A percentile compares a stretch with the other conserved stretches of the same genome.
Conservation (phyloP, 257 asterid genomes). For the Salvia miltiorrhiza region DNA sequence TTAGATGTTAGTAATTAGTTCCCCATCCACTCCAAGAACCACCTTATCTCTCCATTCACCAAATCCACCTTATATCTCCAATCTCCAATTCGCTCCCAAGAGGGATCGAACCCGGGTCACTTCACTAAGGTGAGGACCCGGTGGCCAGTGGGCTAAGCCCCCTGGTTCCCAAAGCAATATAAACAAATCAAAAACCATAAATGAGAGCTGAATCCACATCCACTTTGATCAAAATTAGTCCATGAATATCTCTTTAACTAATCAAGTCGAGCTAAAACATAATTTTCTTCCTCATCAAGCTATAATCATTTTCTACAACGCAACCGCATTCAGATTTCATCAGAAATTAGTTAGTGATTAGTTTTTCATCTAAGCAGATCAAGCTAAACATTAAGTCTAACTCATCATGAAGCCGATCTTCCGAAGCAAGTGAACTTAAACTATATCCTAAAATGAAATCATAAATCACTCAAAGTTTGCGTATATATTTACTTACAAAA, state of each 20-base stretch:
- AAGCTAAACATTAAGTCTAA: not conserved
- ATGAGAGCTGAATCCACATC: not conserved
- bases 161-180: too few relatives aligned
- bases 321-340: not conserved
- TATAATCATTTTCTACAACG: not conserved
- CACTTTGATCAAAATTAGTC: conserved; percentile 2
- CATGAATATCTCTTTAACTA: conserved; percentile 8
- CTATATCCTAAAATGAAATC: not conserved
- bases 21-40: too few relatives aligned
- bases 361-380: not conserved
- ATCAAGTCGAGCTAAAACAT: not conserved
- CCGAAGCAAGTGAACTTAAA: not conserved
- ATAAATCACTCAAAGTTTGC: not conserved
- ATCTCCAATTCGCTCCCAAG: too few relatives aligned
- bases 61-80: too few relatives aligned
- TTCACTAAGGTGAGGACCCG: too few relatives aligned
- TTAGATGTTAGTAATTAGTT: too few relatives aligned
- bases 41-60: too few relatives aligned
- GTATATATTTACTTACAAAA: not conserved
- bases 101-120: too few relatives aligned
- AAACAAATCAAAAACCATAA: not conserved
- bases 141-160: too few relatives aligned
- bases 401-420: not conserved
- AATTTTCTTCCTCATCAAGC: not conserved
- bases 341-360: not conserved